A percentile compares a stretch with the other conserved stretches of the same genome.
phyloP scores from a whole-genome alignment of 768 basidiomycete species.

The Pleurotus eryngii region DNA sequence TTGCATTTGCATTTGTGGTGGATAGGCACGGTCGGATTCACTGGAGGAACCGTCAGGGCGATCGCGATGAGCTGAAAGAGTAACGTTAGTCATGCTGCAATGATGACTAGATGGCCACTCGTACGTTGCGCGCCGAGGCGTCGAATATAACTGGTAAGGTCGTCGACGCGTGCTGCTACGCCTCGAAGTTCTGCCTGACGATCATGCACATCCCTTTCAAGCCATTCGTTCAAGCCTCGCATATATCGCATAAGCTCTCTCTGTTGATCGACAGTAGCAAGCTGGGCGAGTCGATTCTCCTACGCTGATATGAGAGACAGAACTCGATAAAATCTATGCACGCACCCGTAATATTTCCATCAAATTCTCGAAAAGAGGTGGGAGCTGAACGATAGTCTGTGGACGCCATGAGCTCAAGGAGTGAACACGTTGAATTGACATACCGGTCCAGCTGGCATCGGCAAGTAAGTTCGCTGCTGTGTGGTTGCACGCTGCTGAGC shows the following conservation, averaged over 20 bases:
- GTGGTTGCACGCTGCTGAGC: conserved; percentile 23
- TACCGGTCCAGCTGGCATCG: conserved; percentile 55
- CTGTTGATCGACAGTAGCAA: conserved; percentile 75
- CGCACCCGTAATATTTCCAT: conserved; percentile 66
- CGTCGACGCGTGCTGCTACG: conserved; percentile 59
- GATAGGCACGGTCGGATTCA: background rate
- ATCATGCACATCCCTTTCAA: conserved; percentile 74
- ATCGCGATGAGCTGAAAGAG: background rate
- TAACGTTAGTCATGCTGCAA: background rate
- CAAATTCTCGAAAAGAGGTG: conserved; percentile 62
- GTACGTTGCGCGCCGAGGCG: conserved; percentile 21
- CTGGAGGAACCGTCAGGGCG: background rate
- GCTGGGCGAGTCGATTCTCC: conserved; percentile 75
- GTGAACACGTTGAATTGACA: conserved; percentile 19
- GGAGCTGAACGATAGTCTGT: conserved; percentile 60
- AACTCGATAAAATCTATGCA: conserved; percentile 4
- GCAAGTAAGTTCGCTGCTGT: conserved; percentile 23
- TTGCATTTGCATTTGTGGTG: background rate
- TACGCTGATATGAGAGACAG: conserved; percentile 22
- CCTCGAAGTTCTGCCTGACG: conserved; percentile 71
- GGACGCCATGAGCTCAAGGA: conserved; percentile 3
- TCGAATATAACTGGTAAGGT: conserved; percentile 40
- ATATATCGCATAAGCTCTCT: conserved; percentile 80
- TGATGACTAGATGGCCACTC: background rate
- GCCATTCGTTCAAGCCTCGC: conserved; percentile 72